Evolutionary conservation across 2,329 filamentous ascomycete species (phyloP).

Genomic region (Truncatella angustata): DNA sequence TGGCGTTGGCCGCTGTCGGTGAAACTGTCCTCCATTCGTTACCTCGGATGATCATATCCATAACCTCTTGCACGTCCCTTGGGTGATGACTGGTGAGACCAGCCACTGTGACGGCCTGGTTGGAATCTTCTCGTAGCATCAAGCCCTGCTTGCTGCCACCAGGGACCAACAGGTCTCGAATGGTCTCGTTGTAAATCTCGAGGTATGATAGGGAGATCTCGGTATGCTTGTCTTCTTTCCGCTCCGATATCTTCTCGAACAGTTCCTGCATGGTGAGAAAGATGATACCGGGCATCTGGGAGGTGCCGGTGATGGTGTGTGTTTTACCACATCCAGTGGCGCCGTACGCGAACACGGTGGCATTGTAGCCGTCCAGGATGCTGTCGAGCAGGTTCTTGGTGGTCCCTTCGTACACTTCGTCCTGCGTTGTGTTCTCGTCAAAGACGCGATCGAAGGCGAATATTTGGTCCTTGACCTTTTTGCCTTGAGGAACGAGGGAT

Average conservation of each 20-base stretch:
- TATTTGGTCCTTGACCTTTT: conserved; percentile 94
- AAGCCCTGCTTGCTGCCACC: conserved; percentile 78
- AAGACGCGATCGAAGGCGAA: conserved; percentile 97
- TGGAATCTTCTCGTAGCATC: conserved; percentile 91
- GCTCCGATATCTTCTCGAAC: conserved; percentile 91
- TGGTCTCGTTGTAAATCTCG: conserved; percentile 99
- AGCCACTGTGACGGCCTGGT: conserved; percentile 87
- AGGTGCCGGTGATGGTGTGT: conserved; percentile 91
- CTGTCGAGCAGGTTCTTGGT: conserved; percentile 88
- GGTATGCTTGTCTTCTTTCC: conserved; percentile 80
- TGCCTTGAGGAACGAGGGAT: conserved; percentile 78
- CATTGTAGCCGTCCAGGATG: conserved; percentile 96
- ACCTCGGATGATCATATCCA: conserved; percentile 97
- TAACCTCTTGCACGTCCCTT: conserved; percentile 89
- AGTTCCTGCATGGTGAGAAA: conserved; percentile 99
- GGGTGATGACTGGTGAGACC: conserved; percentile 91
- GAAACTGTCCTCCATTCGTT: conserved; percentile 96
- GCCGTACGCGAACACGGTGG: conserved; percentile 97
- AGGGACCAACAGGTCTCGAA: conserved; percentile 88
- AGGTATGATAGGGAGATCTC: conserved; percentile 93
- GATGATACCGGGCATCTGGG: conserved; percentile 93
- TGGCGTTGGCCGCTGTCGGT: conserved; percentile 94
- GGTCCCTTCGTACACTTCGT: conserved; percentile 92
- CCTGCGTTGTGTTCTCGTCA: conserved; percentile 89
- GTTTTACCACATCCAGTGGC: conserved; percentile 98